Percentiles rank a stretch among this genome's conserved stretches.
phyloP scores from a whole-genome alignment of 331 rosid genomes.

The Malus hybrid region DNA sequence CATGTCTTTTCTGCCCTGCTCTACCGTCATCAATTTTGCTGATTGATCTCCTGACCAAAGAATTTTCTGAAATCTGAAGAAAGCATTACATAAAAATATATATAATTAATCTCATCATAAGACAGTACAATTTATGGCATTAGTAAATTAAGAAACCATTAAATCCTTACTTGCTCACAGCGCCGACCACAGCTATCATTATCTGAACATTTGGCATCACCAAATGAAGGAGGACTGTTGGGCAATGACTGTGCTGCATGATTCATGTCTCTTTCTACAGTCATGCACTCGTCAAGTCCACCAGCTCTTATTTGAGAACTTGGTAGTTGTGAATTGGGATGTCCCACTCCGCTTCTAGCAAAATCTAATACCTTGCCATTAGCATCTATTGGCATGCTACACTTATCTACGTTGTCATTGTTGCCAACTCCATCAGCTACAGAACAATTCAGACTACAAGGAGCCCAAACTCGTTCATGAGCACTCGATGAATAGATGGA shows the following conservation, averaged over 20 bases:
- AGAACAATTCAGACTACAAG: conserved; percentile 10
- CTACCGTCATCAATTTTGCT: conserved; percentile 24
- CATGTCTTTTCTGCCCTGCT: conserved; percentile 35
- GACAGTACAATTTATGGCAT: not conserved
- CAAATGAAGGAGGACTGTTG: conserved; percentile 56
- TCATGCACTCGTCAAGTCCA: conserved; percentile 13
- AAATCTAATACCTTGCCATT: conserved; percentile 15
- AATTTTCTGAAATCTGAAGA: conserved; percentile 29
- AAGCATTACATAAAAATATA: not conserved
- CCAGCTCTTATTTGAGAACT: conserved; percentile 18
- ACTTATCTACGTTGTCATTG: conserved; percentile 15
- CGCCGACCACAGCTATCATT: conserved; percentile 42
- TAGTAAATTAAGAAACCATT: not conserved
- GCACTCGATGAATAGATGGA: conserved; percentile 1
- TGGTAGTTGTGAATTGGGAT: conserved; percentile 7
- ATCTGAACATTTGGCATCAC: conserved; percentile 64
- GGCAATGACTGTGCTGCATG: conserved; percentile 37
- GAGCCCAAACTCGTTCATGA: conserved; percentile 6
- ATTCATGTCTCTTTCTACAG: conserved; percentile 38
- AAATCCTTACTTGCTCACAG: conserved; percentile 41
- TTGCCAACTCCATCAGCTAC: conserved; percentile 18
- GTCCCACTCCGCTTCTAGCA: conserved; percentile 4
- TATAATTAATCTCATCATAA: not conserved
- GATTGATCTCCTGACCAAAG: conserved; percentile 30
- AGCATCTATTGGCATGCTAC: conserved; percentile 1